Conservation (phyloP, 2,329 filamentous ascomycete genomes). For the Aureobasidium subglaciale region DNA sequence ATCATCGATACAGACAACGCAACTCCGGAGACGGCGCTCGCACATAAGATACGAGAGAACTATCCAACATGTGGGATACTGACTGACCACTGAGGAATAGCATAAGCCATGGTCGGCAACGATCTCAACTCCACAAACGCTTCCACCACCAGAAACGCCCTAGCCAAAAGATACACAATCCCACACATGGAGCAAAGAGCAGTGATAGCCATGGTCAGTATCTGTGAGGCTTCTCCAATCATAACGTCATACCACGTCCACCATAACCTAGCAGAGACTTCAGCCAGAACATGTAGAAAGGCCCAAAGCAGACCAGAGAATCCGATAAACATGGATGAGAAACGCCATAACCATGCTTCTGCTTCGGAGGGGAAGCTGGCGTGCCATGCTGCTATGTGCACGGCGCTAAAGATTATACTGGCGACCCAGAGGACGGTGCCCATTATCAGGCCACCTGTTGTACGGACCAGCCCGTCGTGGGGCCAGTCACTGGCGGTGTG, state of each 20-base stretch:
- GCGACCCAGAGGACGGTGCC: conserved; percentile 22
- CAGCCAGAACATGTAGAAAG: conserved; percentile 22
- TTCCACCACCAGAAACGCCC: conserved; percentile 25
- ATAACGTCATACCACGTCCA: conserved; percentile 20
- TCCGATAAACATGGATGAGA: conserved; percentile 22
- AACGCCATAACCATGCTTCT: conserved; percentile 25
- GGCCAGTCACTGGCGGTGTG: conserved; percentile 22
- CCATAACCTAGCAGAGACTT: conserved; percentile 19
- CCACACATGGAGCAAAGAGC: conserved; percentile 17
- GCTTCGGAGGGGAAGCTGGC: conserved; percentile 23
- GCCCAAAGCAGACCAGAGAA: conserved; percentile 24
- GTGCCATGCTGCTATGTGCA: conserved; percentile 28
- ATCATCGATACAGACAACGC: too few relatives aligned
- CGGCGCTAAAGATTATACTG: conserved; percentile 24
- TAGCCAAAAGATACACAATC: conserved; percentile 21
- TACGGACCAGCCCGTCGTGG: conserved; percentile 22
- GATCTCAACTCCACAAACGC: conserved; percentile 24
- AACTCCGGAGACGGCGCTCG: too few relatives aligned
- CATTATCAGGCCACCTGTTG: conserved; percentile 18
- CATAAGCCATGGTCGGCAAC: conserved; percentile 21
- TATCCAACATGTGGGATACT: conserved; percentile 27
- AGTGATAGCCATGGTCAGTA: conserved; percentile 14
- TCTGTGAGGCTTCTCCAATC: conserved; percentile 12
- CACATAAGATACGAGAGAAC: too few relatives aligned
- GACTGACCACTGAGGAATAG: conserved; percentile 24